These are phyloP conservation scores for Avena sativa DNA, from an alignment of 176 grass and related monocot genomes.

Conservation along the genomic window DNA sequence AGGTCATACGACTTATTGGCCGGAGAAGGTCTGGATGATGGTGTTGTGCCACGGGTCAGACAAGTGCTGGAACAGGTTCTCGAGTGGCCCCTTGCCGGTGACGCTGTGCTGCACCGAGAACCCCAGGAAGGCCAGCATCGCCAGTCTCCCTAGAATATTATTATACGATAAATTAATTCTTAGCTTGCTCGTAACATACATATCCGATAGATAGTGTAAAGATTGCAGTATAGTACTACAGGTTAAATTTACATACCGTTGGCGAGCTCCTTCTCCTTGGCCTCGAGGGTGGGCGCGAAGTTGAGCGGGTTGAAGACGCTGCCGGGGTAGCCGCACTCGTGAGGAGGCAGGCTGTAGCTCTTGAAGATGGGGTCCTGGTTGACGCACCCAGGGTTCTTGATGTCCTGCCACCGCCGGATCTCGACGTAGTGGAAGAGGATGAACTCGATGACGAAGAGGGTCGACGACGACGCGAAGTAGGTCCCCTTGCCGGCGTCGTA, in stretches of 20 bases:
- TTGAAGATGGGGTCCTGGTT: constrained; percentile 80
- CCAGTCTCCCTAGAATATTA: constrained; percentile 51
- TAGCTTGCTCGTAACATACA: not conserved
- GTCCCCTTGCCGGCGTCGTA: constrained; percentile 73
- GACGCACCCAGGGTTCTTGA: constrained; percentile 64
- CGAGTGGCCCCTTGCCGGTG: constrained; percentile 58
- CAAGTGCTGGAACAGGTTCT: constrained; percentile 69
- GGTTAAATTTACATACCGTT: constrained; percentile 40
- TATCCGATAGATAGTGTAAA: not conserved
- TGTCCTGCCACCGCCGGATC: constrained; percentile 75
- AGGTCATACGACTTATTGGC: constrained; percentile 22
- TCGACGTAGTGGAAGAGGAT: constrained; percentile 77
- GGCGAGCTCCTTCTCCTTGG: constrained; percentile 69
- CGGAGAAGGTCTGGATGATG: constrained; percentile 56
- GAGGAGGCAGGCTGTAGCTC: constrained; percentile 59
- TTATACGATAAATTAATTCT: not conserved
- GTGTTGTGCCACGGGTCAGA: constrained; percentile 76
- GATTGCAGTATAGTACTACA: too few relatives aligned
- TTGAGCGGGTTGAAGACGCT: constrained; percentile 66
- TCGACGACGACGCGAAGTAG: constrained; percentile 67
- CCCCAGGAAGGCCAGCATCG: constrained; percentile 64
- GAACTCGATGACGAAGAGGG: constrained; percentile 68
- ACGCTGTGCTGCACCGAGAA: constrained; percentile 70
- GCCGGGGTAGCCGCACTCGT: constrained; percentile 62
- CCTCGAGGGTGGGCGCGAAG: constrained; percentile 54